phyloP scores from a whole-genome alignment of 441 rosid species.

The Gossypium schwendimanii region DNA sequence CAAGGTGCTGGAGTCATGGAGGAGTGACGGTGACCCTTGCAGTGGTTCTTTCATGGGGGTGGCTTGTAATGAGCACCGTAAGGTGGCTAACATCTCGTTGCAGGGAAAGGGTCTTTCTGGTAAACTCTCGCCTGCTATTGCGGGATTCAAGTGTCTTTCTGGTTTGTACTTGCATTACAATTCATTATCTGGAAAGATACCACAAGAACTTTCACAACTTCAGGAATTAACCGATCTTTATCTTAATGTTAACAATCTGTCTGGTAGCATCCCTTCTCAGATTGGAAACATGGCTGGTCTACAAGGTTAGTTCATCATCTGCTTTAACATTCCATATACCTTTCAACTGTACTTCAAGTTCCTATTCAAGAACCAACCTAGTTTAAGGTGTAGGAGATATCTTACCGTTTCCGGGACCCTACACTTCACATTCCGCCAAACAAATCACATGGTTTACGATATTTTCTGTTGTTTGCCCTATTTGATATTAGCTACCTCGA shows the following conservation, averaged over 20 bases:
- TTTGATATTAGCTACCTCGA: not conserved
- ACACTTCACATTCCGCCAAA: not conserved
- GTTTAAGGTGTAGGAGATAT: not conserved
- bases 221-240: constrained; percentile 54
- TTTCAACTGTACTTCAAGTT: not conserved
- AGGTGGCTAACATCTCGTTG: constrained; percentile 54
- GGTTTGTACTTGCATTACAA: constrained; percentile 66
- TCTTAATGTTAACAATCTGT: constrained; percentile 48
- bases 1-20: constrained; percentile 47
- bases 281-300: constrained; percentile 40
- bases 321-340: not conserved
- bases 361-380: not conserved
- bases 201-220: constrained; percentile 39
- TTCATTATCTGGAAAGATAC: constrained; percentile 46
- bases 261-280: constrained; percentile 43
- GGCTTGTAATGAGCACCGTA: constrained; percentile 44
- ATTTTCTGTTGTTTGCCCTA: not conserved
- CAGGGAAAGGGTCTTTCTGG: constrained; percentile 52
- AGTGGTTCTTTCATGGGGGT: constrained; percentile 51
- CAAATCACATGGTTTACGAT: not conserved
- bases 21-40: constrained; percentile 46
- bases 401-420: not conserved
- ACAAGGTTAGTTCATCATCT: constrained; percentile 39
- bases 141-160: constrained; percentile 46
- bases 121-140: constrained; percentile 42